Evolutionary conservation across 2,329 filamentous ascomycete genomes (phyloP).

Genomic region (Pezicula rhizophila): DNA sequence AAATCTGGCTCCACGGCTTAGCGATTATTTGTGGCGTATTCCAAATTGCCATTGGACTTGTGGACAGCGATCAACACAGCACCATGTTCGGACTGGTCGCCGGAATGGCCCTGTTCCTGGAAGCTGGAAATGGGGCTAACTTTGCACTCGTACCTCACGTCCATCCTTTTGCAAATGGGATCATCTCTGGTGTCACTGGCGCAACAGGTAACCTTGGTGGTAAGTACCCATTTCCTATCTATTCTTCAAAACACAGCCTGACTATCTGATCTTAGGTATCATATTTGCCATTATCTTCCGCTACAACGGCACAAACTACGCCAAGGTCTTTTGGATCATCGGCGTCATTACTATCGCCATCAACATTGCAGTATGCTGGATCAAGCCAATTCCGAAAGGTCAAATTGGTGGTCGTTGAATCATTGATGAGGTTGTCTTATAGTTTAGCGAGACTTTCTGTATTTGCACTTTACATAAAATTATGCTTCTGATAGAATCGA

Average conservation of each 20-base stretch:
- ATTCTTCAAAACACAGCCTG: too few relatives aligned
- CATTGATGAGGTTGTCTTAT: too few relatives aligned
- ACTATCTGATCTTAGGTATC: conserved; percentile 39
- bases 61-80: conserved; percentile 53
- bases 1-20: conserved; percentile 51
- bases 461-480: too few relatives aligned
- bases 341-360: conserved; percentile 68
- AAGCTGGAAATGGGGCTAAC: conserved; percentile 80
- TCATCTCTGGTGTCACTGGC: conserved; percentile 70
- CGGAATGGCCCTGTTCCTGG: conserved; percentile 74
- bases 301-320: conserved; percentile 64
- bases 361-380: conserved; percentile 61
- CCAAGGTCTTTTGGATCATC: conserved; percentile 72
- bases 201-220: conserved; percentile 76
- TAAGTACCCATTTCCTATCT: too few relatives aligned
- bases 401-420: conserved; percentile 38
- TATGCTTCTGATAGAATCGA: too few relatives aligned
- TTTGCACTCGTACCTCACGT: conserved; percentile 85
- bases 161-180: conserved; percentile 71
- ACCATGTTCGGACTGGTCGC: conserved; percentile 74
- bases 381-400: conserved; percentile 50
- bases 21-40: conserved; percentile 52
- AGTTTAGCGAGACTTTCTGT: too few relatives aligned
- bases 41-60: conserved; percentile 55
- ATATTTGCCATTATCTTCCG: conserved; percentile 80